phyloP scores from a whole-genome alignment of 148 eudicot genomes.

The Vaccinium myrtillus region DNA sequence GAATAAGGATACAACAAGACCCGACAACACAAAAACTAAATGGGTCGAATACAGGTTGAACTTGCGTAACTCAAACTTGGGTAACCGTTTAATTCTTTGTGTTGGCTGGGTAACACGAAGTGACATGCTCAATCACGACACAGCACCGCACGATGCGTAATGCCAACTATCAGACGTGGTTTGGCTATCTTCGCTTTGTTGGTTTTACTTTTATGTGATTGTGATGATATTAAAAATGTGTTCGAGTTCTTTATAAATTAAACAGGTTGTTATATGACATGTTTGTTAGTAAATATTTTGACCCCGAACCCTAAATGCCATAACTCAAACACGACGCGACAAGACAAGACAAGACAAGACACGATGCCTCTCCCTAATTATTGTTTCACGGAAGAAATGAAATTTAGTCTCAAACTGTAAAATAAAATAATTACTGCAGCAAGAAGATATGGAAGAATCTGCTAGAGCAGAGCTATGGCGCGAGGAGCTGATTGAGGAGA shows the following conservation, averaged over 20 bases:
- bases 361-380: neutral
- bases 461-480: slow-evolving; percentile 71
- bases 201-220: too few relatives aligned
- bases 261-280: too few relatives aligned
- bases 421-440: slow-evolving; percentile 34
- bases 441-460: slow-evolving; percentile 76
- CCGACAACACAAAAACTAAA: neutral
- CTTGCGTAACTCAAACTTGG: neutral
- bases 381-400: neutral
- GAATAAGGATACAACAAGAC: neutral
- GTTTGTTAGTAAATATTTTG: too few relatives aligned
- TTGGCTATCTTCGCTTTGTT: too few relatives aligned
- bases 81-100: neutral
- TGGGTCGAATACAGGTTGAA: neutral
- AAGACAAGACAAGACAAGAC: neutral
- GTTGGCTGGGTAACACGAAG: neutral
- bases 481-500: slow-evolving; percentile 83
- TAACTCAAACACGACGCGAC: neutral
- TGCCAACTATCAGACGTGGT: too few relatives aligned
- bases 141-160: neutral
- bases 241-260: too few relatives aligned
- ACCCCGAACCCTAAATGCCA: too few relatives aligned
- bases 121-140: neutral
- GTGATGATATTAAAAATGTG: too few relatives aligned
- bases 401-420: neutral